These are phyloP conservation scores for Diaporthe citrichinensis DNA, from an alignment of 2,329 filamentous ascomycete species.

Conservation along the genomic window DNA sequence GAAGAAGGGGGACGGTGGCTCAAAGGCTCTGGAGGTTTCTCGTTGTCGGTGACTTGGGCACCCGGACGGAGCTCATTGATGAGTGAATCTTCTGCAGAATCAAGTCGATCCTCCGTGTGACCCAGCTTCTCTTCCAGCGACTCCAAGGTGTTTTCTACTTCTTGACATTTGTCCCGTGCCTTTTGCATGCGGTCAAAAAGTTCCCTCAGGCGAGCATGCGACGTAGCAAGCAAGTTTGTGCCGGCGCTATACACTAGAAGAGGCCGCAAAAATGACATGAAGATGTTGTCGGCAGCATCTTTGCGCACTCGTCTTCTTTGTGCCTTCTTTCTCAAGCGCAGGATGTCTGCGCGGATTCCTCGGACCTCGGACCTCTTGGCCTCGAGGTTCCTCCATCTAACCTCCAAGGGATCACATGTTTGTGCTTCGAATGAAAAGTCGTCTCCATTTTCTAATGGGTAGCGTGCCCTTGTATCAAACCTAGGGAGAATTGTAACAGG, in stretches of 20 bases:
- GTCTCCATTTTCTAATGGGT: not conserved
- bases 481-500: not conserved
- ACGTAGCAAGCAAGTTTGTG: not conserved
- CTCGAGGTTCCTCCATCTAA: slow-evolving; percentile 44
- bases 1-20: slow-evolving; percentile 36
- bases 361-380: slow-evolving; percentile 45
- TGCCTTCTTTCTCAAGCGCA: slow-evolving; percentile 18
- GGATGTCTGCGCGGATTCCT: slow-evolving; percentile 24
- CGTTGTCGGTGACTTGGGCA: not conserved
- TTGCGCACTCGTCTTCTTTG: slow-evolving; percentile 20
- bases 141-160: slow-evolving; percentile 52
- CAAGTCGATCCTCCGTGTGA: slow-evolving; percentile 38
- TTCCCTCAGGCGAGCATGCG: not conserved
- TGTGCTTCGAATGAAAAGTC: not conserved
- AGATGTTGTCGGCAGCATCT: slow-evolving; percentile 35
- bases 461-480: not conserved
- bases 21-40: not conserved
- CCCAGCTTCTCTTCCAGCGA: slow-evolving; percentile 54
- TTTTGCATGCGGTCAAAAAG: slow-evolving; percentile 37
- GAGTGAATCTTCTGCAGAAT: slow-evolving; percentile 54
- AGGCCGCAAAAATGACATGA: slow-evolving; percentile 39
- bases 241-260: not conserved
- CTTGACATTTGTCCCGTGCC: slow-evolving; percentile 29
- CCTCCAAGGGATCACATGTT: not conserved
- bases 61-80: slow-evolving; percentile 47